Evolutionary conservation across 345 rosid genomes (phyloP), one percentile per base, ranked within the genome.

Genomic region (Corchorus capsularis): DNA sequence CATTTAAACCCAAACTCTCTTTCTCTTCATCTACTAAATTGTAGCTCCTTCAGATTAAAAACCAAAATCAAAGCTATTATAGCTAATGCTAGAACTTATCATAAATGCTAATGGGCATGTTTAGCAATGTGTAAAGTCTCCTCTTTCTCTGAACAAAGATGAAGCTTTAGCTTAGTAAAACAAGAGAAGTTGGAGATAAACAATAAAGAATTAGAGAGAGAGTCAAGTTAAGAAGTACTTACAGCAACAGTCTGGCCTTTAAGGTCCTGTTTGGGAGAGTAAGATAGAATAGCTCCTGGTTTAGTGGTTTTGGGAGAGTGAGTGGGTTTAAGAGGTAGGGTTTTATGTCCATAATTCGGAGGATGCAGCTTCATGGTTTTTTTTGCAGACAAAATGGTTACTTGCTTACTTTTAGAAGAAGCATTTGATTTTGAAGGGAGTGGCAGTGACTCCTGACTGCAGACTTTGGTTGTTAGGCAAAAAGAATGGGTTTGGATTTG

Each of bases 241-340:
- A 52, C 72, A 9, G 73, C 73, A 52, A 69, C 60, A 69, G 60
- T 69, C 22, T 57, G 73, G 73, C 60, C 60, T 50, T 32, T 69
- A 20, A 52, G 73, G 46, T 69, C 73, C 9, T 69, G 46, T 8
- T 27, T 16, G 73, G 46, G 60, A 52, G 22, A 52, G 69, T 22
- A 69, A 50, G 73, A 57, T 69, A 17, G 19, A 34, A 69, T 69
- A 45, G 73, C 34, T 69, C 46, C 34, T 3, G 32, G 50, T 32
- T 37, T 4, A 16, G 57, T 8, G 59, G 20, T 32, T 32, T 32
- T 69, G 59, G 72, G 59, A 69, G 72, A 66, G 70, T 20, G 52
- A 66, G 13, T 12, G 35, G 34, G 12, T 45, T 66, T 66, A 12
- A 20, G 70, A 19, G 35, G 16, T 13, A 52, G 60, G 15, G 60